Conservation (phyloP, 2,329 filamentous ascomycete genomes). For the Cytospora schulzeri region DNA sequence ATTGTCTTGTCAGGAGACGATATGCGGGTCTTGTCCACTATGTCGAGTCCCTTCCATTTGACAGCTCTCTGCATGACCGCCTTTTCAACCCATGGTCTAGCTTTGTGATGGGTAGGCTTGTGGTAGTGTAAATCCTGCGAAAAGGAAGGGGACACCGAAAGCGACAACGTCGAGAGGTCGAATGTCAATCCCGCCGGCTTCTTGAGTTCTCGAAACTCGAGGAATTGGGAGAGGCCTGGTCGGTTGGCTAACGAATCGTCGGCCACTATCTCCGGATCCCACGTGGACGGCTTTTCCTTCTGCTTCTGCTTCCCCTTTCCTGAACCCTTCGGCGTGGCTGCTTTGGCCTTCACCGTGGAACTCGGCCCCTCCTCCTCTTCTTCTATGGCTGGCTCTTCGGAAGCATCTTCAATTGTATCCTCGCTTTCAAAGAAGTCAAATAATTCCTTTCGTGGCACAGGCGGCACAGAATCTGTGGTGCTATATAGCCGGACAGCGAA, state of each 20-base stretch:
- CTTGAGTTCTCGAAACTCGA: constrained; percentile 1
- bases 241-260: background rate
- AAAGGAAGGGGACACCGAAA: background rate
- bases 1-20: background rate
- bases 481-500: background rate
- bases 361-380: background rate
- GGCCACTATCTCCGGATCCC: background rate
- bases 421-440: background rate
- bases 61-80: background rate
- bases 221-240: background rate
- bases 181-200: background rate
- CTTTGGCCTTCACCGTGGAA: background rate
- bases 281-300: background rate
- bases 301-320: background rate
- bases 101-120: background rate
- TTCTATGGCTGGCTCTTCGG: background rate
- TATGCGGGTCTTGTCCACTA: background rate
- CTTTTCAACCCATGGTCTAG: background rate
- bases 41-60: background rate
- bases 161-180: background rate
- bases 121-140: background rate
- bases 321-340: background rate
- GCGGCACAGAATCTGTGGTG: background rate
- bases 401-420: background rate
- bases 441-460: background rate